A percentile compares a stretch with the other conserved stretches of the same genome.
Evolutionary conservation across 352 stramenopile species (phyloP).

Genomic region (Pythium phragmiticola): DNA sequence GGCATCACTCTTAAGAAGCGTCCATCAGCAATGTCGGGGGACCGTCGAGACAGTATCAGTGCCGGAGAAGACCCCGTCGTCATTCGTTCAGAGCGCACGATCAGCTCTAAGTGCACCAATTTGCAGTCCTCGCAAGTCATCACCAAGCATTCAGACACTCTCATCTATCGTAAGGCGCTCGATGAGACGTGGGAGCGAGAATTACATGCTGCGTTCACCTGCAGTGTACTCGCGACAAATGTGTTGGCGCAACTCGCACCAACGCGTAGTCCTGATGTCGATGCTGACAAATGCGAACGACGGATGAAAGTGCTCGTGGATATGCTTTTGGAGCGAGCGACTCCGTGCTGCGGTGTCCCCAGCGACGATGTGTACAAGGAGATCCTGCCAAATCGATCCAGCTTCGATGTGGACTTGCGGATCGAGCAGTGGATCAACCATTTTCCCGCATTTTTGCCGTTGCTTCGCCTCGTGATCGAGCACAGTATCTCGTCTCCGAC

Average conservation of each 20-base stretch:
- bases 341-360: conserved; percentile 76
- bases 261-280: conserved; percentile 12
- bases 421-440: conserved; percentile 86
- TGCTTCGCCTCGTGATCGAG: conserved; percentile 49
- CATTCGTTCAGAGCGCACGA: conserved; percentile 72
- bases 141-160: conserved; percentile 48
- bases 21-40: not conserved
- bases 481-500: conserved; percentile 32
- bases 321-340: conserved; percentile 66
- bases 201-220: conserved; percentile 57
- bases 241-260: conserved; percentile 48
- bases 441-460: conserved; percentile 67
- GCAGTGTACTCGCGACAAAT: conserved; percentile 55
- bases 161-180: conserved; percentile 72
- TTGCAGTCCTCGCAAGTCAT: conserved; percentile 76
- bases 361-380: conserved; percentile 86
- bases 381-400: conserved; percentile 75
- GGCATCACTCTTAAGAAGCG: not conserved
- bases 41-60: conserved; percentile 29
- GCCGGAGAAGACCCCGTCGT: conserved; percentile 31
- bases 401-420: conserved; percentile 75
- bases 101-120: conserved; percentile 83
- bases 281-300: conserved; percentile 45
- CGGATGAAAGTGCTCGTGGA: conserved; percentile 58
- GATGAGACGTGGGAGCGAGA: conserved; percentile 69